These are phyloP conservation scores for Myriosclerotinia duriaeana DNA, from an alignment of 2,329 filamentous ascomycete genomes.

Conservation along the genomic window DNA sequence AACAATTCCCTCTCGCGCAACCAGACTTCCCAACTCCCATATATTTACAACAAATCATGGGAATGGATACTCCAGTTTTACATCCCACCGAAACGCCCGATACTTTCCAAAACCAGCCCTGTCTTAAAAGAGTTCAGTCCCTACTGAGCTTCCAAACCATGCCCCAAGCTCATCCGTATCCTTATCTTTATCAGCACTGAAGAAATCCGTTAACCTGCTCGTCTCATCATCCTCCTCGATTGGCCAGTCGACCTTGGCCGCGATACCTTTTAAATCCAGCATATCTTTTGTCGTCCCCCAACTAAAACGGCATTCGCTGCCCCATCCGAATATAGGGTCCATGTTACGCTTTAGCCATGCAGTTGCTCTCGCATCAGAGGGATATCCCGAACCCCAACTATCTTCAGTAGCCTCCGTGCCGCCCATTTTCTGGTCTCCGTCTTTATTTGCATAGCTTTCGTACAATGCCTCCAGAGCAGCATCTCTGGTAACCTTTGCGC, in stretches of 20 bases:
- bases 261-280: slow-evolving; percentile 63
- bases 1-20: slow-evolving; percentile 1
- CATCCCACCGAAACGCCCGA: slow-evolving; percentile 6
- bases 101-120: background rate
- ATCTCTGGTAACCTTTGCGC: slow-evolving; percentile 94
- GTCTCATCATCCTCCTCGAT: slow-evolving; percentile 67
- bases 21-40: background rate
- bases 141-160: slow-evolving; percentile 68
- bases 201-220: slow-evolving; percentile 74
- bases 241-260: slow-evolving; percentile 81
- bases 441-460: slow-evolving; percentile 40
- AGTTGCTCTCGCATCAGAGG: slow-evolving; percentile 78
- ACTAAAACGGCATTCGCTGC: slow-evolving; percentile 86
- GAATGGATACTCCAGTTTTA: background rate
- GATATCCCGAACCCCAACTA: slow-evolving; percentile 90
- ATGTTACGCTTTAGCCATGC: slow-evolving; percentile 82
- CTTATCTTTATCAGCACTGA: slow-evolving; percentile 45
- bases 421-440: slow-evolving; percentile 32
- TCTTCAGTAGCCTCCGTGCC: slow-evolving; percentile 41
- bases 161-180: slow-evolving; percentile 61
- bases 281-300: slow-evolving; percentile 96
- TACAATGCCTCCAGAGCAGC: slow-evolving; percentile 81
- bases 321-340: slow-evolving; percentile 95
- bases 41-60: background rate
- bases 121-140: slow-evolving; percentile 38